Percentiles rank a stretch among this genome's conserved stretches.
Conservation (phyloP, 352 stramenopile genomes). For the Phytopythium ostracodes region DNA sequence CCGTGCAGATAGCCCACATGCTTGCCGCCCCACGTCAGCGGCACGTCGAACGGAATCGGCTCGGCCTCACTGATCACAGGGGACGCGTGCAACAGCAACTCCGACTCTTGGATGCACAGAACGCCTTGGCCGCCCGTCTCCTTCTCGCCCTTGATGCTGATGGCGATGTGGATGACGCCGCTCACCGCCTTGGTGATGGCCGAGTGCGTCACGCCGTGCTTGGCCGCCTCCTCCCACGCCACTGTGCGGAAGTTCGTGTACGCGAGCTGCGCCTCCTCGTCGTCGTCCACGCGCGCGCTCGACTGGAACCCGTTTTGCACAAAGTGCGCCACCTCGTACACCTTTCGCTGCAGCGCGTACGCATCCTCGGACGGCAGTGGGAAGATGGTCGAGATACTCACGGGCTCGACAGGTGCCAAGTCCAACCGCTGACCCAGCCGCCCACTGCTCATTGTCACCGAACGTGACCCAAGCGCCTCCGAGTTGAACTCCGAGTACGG, state of each 20-base stretch:
- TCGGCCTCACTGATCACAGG: slow-evolving; percentile 37
- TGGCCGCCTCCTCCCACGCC: slow-evolving; percentile 50
- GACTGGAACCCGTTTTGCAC: slow-evolving; percentile 70
- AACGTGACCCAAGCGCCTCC: slow-evolving; percentile 15
- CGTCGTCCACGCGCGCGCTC: slow-evolving; percentile 47
- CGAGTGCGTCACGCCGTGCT: slow-evolving; percentile 56
- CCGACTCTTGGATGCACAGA: slow-evolving; percentile 56
- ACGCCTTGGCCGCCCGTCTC: slow-evolving; percentile 59
- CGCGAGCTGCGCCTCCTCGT: slow-evolving; percentile 60
- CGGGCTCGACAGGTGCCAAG: slow-evolving; percentile 48
- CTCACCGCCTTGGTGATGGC: slow-evolving; percentile 70
- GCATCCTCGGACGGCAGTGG: slow-evolving; percentile 70
- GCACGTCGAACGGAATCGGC: slow-evolving; percentile 63
- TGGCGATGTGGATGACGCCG: slow-evolving; percentile 59
- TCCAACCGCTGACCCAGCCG: slow-evolving; percentile 33
- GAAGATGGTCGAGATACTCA: slow-evolving; percentile 72
- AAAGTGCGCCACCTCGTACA: slow-evolving; percentile 68
- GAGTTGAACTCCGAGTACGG: slow-evolving; percentile 32
- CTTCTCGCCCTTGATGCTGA: slow-evolving; percentile 64
- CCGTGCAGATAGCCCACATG: slow-evolving; percentile 54
- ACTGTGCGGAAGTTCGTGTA: slow-evolving; percentile 71
- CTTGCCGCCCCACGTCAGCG: slow-evolving; percentile 68
- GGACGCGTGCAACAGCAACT: slow-evolving; percentile 39
- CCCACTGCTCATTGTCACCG: slow-evolving; percentile 23
- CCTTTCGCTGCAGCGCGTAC: slow-evolving; percentile 67